Conservation (phyloP, 331 rosid species). For the Saraca asoca region DNA sequence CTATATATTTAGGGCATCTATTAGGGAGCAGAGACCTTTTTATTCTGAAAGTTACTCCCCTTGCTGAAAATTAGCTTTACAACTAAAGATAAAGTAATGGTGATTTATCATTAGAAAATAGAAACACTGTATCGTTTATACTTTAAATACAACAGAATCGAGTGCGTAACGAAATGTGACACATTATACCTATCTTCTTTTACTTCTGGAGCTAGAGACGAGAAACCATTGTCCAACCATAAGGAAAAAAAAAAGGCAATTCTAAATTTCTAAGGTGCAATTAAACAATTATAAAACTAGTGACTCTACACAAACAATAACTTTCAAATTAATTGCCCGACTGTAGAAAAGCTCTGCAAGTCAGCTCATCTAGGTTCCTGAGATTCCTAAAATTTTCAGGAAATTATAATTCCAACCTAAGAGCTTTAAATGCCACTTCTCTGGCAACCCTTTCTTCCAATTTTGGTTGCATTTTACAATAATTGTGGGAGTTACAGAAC, state of each 20-base stretch:
- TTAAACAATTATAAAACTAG: background rate
- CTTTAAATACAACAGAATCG: no score
- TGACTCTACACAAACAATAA: background rate
- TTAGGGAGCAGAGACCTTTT: background rate
- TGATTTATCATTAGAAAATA: background rate
- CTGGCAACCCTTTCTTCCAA: background rate
- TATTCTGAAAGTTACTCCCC: background rate
- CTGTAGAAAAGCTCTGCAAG: background rate
- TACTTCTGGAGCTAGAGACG: background rate
- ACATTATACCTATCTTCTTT: background rate
- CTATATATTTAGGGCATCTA: background rate
- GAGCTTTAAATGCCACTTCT: slow-evolving; percentile 1
- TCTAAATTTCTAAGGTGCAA: background rate
- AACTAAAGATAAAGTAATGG: background rate
- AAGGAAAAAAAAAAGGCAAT: background rate
- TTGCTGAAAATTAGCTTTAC: slow-evolving; percentile 3
- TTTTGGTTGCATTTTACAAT: slow-evolving; percentile 1
- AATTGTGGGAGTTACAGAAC: slow-evolving; percentile 6
- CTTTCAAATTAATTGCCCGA: no score
- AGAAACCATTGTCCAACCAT: background rate
- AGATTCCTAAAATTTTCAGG: background rate
- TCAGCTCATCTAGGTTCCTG: background rate
- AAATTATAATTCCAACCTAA: background rate
- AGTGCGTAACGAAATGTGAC: background rate
- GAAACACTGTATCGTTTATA: background rate